Base-by-base conservation (phyloP, 2,329 filamentous ascomycete genomes). In the Pseudogymnoascus sp. region DNA sequence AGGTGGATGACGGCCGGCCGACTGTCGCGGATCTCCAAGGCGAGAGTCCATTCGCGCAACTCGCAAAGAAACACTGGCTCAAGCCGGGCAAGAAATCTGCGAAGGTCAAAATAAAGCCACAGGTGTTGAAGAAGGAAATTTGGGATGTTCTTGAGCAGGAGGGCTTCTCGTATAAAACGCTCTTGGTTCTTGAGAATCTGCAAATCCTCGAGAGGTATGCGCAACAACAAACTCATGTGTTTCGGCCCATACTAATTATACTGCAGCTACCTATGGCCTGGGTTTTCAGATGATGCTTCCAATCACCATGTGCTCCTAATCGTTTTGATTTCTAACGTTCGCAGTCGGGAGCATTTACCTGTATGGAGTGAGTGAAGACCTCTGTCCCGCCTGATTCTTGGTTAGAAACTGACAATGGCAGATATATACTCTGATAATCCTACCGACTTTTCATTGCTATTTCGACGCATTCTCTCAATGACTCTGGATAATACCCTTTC, bases 231-330 rank as follows among this genome's bases (percentile, higher is more conserved):
- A 35, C 19, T 42, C 30, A 9, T 12, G 3, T 39, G 19, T 52
- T 60, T 45, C 7, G 41, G 41, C 58, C 25, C 59, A 28, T 64
- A 49, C 66, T 72, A 66, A 71, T 35, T 59, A 55, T 61, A 60
- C 42, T 49, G 63, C 64, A 90, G 91, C 72, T 97, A 96, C 72
- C 82, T 99, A 28, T 99, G 94, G 94, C 94, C 94, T 52, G 91
- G 89, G 60, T 99, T 95, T 73, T 86, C 84, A 11, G 90, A 96
- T 66, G 87, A 94, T 70, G 86, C 91, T 3, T 96, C 93, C 33
- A 95, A 99, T 74, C 88, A 92, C 71, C 93, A 99, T 74, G 88
- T 97, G 61, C 80, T 97, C 35, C 80, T 99, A 65, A 86, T 97
- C 70, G 89, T 89, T 14, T 76, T 97, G 66, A 87, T 99, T 70